Percentiles rank a stretch among this genome's conserved stretches.
phyloP scores from a whole-genome alignment of 2,329 filamentous ascomycete genomes.

The Paraphoma sp. region DNA sequence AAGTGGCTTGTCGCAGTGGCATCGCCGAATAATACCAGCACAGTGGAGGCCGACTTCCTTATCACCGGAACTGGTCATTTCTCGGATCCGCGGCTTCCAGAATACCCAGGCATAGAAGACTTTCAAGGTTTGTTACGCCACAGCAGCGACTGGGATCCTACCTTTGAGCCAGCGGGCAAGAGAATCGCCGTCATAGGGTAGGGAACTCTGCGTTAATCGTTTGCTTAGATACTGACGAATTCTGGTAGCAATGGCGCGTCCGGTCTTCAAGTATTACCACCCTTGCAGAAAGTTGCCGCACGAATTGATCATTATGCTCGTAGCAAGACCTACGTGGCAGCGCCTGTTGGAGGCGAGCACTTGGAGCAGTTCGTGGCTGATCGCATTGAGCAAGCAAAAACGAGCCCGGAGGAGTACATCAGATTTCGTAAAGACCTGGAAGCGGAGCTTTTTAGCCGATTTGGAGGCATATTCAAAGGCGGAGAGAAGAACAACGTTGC shows the following conservation, averaged over 20 bases:
- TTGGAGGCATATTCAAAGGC: slow-evolving; percentile 39
- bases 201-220: not conserved
- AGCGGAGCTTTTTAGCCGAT: slow-evolving; percentile 63
- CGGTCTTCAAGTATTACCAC: slow-evolving; percentile 67
- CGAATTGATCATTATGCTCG: slow-evolving; percentile 60
- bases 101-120: slow-evolving; percentile 10
- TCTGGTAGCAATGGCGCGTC: slow-evolving; percentile 59
- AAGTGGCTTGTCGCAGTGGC: slow-evolving; percentile 69
- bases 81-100: slow-evolving; percentile 6
- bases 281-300: slow-evolving; percentile 61
- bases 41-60: slow-evolving; percentile 27
- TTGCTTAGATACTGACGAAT: not conserved
- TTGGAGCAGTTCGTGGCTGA: slow-evolving; percentile 61
- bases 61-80: slow-evolving; percentile 27
- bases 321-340: slow-evolving; percentile 64
- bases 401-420: slow-evolving; percentile 62
- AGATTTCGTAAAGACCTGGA: slow-evolving; percentile 46
- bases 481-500: slow-evolving; percentile 22
- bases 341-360: slow-evolving; percentile 61
- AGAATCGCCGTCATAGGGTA: slow-evolving; percentile 33
- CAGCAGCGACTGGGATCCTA: slow-evolving; percentile 13
- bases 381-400: slow-evolving; percentile 8
- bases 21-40: slow-evolving; percentile 53
- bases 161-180: slow-evolving; percentile 59
- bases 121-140: slow-evolving; percentile 17